phyloP scores from a whole-genome alignment of 352 stramenopile species.

The Pythium phragmiticola region DNA sequence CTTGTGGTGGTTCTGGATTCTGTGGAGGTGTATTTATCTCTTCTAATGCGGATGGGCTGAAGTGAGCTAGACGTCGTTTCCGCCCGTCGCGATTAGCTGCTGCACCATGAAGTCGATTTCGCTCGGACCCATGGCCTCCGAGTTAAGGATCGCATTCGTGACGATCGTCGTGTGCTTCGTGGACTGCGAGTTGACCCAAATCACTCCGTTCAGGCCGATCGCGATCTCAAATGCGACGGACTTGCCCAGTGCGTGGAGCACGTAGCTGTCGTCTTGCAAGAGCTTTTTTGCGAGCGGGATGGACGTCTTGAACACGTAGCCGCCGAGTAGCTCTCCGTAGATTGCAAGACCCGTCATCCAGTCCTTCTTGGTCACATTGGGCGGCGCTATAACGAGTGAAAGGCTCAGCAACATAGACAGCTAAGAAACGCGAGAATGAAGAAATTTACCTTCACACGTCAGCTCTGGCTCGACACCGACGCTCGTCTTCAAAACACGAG shows the following conservation, averaged over 20 bases:
- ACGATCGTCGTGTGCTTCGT: conserved; percentile 85
- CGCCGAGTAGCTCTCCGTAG: conserved; percentile 94
- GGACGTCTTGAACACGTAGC: conserved; percentile 89
- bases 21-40: conserved; percentile 1
- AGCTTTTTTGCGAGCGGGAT: conserved; percentile 73
- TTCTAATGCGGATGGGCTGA: background rate
- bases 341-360: conserved; percentile 98
- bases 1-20: background rate
- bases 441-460: conserved; percentile 85
- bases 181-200: conserved; percentile 94
- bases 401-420: background rate
- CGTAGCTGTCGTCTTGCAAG: conserved; percentile 66
- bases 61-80: conserved; percentile 26
- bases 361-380: conserved; percentile 92
- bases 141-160: conserved; percentile 88
- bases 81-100: conserved; percentile 57
- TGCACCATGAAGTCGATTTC: conserved; percentile 80
- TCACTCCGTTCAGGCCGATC: conserved; percentile 94
- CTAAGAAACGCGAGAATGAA: background rate
- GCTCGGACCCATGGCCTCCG: conserved; percentile 78
- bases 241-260: conserved; percentile 85
- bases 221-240: conserved; percentile 93
- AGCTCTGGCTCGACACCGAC: conserved; percentile 93
- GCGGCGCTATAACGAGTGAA: conserved; percentile 41
- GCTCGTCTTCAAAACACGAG: conserved; percentile 87